phyloP scores from a whole-genome alignment of 2,329 filamentous ascomycete genomes.

The Aotearoamyces nothofagi region DNA sequence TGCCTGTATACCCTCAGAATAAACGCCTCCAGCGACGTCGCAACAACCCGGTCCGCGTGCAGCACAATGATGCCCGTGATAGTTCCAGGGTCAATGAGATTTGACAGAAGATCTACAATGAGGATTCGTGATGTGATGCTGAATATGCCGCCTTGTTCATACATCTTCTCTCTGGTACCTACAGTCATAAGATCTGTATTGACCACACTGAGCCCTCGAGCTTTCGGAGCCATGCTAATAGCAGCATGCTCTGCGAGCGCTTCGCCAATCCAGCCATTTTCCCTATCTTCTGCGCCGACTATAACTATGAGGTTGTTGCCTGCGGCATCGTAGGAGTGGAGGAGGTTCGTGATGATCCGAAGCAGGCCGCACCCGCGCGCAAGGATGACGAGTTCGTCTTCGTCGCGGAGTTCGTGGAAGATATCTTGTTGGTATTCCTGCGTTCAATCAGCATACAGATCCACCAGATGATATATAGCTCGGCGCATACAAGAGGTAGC shows the following conservation, averaged over 20 bases:
- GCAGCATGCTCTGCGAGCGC: constrained; percentile 90
- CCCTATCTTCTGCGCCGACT: constrained; percentile 77
- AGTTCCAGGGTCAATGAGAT: constrained; percentile 63
- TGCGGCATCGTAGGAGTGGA: constrained; percentile 92
- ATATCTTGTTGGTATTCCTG: constrained; percentile 88
- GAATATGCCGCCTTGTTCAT: constrained; percentile 76
- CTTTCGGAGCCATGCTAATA: constrained; percentile 67
- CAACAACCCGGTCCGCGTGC: constrained; percentile 74
- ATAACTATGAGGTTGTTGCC: constrained; percentile 86
- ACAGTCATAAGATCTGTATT: constrained; percentile 93
- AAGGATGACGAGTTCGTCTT: constrained; percentile 88
- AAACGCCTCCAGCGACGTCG: constrained; percentile 86
- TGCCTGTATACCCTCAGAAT: constrained; percentile 88
- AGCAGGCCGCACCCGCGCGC: constrained; percentile 85
- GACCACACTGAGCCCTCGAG: constrained; percentile 75
- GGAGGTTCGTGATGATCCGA: constrained; percentile 84
- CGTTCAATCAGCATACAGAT: not conserved
- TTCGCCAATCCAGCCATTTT: constrained; percentile 96
- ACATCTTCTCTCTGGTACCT: constrained; percentile 78
- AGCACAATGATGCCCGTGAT: constrained; percentile 79
- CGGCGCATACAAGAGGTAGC: constrained; percentile 47
- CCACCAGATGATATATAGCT: not conserved
- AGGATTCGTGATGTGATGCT: constrained; percentile 93
- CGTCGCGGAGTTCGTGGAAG: constrained; percentile 74
- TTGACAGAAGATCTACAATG: constrained; percentile 84